These are phyloP conservation scores for Wallacemonas collosoma DNA, from an alignment of 208 protist species.

Conservation along the genomic window DNA sequence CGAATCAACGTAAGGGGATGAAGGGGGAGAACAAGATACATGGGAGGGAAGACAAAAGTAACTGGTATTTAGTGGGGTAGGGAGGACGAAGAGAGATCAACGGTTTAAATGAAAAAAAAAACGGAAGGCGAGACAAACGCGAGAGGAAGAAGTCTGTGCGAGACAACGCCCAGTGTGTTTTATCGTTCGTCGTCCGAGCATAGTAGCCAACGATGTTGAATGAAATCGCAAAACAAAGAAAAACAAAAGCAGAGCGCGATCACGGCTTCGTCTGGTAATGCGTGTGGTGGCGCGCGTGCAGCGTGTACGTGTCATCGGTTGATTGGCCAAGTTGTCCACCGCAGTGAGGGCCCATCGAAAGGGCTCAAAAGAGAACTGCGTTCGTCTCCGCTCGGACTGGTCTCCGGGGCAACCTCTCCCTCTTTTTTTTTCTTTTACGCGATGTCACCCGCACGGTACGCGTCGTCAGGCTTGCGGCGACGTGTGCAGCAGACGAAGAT, in stretches of 20 bases:
- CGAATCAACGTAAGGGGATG: too few species aligned
- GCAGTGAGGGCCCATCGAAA: too few species aligned
- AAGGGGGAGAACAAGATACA: not conserved
- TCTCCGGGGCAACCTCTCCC: too few species aligned
- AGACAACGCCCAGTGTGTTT: too few species aligned
- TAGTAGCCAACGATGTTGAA: too few species aligned
- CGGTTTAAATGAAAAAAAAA: not conserved
- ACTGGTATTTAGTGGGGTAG: not conserved
- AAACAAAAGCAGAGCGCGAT: not conserved
- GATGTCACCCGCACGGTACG: conserved; percentile 1
- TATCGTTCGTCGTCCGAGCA: too few species aligned
- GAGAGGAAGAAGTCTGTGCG: conserved; percentile 1
- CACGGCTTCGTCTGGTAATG: too few species aligned
- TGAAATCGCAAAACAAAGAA: not conserved
- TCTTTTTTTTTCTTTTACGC: conserved; percentile 9
- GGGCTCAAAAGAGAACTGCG: too few species aligned
- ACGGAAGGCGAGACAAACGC: not conserved
- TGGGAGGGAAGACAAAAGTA: conserved; percentile 15
- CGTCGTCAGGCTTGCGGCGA: not conserved
- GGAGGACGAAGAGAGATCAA: not conserved
- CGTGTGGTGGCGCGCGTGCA: too few species aligned
- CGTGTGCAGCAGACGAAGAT: conserved; percentile 25
- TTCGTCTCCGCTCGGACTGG: too few species aligned
- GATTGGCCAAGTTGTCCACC: too few species aligned
- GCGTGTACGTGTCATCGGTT: too few species aligned